Conservation (phyloP, 306 rosid species). For the Geum urbanum region DNA sequence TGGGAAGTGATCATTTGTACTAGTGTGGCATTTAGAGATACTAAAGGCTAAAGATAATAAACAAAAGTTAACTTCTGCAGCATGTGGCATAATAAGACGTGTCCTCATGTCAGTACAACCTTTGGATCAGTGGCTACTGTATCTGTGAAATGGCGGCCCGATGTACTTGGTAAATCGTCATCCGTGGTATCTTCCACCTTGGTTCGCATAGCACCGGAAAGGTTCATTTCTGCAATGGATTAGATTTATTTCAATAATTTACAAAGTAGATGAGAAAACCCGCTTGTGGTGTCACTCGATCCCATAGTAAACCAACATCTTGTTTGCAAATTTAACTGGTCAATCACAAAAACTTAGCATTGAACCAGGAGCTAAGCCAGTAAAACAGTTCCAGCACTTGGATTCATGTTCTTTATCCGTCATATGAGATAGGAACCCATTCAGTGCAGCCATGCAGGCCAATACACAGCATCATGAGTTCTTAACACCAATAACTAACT, state of each 20-base stretch:
- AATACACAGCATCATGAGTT: background rate
- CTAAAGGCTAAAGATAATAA: background rate
- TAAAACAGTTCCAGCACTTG: background rate
- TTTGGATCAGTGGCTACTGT: slow-evolving; percentile 45
- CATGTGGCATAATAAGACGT: slow-evolving; percentile 1
- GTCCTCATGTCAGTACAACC: slow-evolving; percentile 41
- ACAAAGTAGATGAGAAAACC: background rate
- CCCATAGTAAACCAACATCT: background rate
- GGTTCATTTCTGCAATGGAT: slow-evolving; percentile 69
- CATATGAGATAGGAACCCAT: background rate
- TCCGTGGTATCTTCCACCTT: slow-evolving; percentile 78
- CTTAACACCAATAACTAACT: background rate
- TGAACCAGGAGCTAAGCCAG: no score
- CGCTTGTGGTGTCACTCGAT: background rate
- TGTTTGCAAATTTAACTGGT: background rate
- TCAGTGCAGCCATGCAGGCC: background rate
- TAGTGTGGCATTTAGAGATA: background rate
- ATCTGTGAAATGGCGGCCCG: slow-evolving; percentile 81
- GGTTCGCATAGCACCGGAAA: slow-evolving; percentile 71
- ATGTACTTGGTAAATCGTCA: slow-evolving; percentile 93
- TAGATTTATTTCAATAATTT: slow-evolving; percentile 14
- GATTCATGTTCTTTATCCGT: background rate
- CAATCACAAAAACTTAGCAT: background rate
- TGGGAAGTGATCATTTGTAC: background rate
- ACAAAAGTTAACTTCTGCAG: background rate